Percentiles rank a stretch among this genome's conserved stretches.
phyloP scores from a whole-genome alignment of 225 moss, liverwort and hornwort genomes.

The Physcomitrium patens region DNA sequence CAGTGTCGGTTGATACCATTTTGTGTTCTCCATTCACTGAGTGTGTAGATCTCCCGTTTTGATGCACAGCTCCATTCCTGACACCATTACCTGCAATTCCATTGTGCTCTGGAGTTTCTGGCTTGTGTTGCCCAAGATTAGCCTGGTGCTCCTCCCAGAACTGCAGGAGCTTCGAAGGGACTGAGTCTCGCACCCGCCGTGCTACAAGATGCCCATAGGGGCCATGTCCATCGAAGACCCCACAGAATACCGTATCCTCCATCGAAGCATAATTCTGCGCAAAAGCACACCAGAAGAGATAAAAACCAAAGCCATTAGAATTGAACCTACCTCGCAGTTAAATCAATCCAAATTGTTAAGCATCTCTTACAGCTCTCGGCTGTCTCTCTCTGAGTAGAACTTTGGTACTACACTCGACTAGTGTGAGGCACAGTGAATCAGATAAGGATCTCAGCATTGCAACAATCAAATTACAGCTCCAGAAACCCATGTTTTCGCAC shows the following conservation, averaged over 20 bases:
- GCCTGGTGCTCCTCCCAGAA: conserved; percentile 26
- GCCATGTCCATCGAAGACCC: conserved; percentile 34
- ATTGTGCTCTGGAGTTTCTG: too few species aligned
- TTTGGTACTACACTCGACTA: too few species aligned
- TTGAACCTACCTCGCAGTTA: too few species aligned
- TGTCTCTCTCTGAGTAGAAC: too few species aligned
- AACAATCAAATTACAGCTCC: too few species aligned
- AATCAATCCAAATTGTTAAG: too few species aligned
- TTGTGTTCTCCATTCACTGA: background rate
- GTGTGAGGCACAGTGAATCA: too few species aligned
- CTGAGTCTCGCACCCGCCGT: conserved; percentile 28
- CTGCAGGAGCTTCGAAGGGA: conserved; percentile 20
- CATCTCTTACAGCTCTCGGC: too few species aligned
- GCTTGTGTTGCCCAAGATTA: background rate
- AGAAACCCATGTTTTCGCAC: too few species aligned
- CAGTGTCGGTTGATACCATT: background rate
- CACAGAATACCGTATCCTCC: conserved; percentile 33
- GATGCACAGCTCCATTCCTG: background rate
- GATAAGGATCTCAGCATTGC: too few species aligned
- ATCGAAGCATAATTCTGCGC: conserved; percentile 27
- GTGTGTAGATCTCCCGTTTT: background rate
- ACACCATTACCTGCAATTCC: background rate
- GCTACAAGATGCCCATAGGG: conserved; percentile 31
- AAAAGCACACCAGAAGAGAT: background rate
- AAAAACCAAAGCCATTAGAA: too few species aligned